These are phyloP conservation scores for Leccinum ochraceum DNA, from an alignment of 768 basidiomycete species.

Conservation along the genomic window DNA sequence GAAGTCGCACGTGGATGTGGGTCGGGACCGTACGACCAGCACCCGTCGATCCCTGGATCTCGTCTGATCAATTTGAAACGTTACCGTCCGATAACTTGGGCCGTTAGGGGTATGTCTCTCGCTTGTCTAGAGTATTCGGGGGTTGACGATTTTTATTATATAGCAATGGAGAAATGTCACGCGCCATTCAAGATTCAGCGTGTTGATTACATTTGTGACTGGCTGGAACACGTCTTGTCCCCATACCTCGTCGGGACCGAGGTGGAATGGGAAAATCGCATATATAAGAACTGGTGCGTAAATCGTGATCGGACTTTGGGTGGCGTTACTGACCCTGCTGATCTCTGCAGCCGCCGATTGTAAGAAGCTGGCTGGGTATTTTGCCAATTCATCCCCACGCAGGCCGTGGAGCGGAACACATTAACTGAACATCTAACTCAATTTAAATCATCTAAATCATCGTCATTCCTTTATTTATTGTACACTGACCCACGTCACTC, in stretches of 20 bases:
- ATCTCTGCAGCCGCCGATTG: conserved; percentile 12
- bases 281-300: conserved; percentile 32
- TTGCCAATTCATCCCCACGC: not conserved
- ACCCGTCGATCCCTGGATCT: conserved; percentile 27
- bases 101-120: conserved; percentile 39
- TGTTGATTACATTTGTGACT: conserved; percentile 38
- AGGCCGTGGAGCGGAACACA: not conserved
- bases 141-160: no score
- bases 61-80: conserved; percentile 41
- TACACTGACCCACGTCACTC: not conserved
- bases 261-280: conserved; percentile 28
- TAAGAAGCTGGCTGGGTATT: not conserved
- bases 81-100: conserved; percentile 41
- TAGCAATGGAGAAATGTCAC: conserved; percentile 51
- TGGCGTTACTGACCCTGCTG: not conserved
- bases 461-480: not conserved
- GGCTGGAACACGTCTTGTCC: conserved; percentile 39
- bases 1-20: conserved; percentile 37
- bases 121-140: not conserved
- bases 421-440: not conserved
- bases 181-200: conserved; percentile 41
- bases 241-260: conserved; percentile 30
- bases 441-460: not conserved
- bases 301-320: not conserved
- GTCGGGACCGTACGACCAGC: conserved; percentile 27